Base-by-base conservation (phyloP, 257 asterid genomes). In the Petunia secreta region DNA sequence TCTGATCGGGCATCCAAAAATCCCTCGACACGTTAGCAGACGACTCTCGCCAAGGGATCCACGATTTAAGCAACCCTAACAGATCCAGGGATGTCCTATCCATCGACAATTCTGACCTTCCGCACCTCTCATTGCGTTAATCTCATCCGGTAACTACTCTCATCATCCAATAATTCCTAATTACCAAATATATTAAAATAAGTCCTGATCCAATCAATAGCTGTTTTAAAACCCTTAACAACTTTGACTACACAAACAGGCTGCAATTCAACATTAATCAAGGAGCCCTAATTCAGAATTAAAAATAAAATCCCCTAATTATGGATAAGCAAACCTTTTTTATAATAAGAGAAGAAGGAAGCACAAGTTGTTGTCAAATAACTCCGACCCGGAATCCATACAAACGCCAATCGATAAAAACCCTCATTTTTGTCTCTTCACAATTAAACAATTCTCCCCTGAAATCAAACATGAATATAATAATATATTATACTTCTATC, bases 1-100 rank as follows among this genome's bases (percentile, higher is more conserved):
- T 95, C 86, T 90, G 86, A 82, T 95, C 99, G 81, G 98, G 99
- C 98, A 95, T 95, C 99, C 99, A 95, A 82, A 95, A 95, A 85
- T 93, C 99, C 91, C 96, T 90, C 7, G 97, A 91, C 85, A 88
- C 89, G 74, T 92, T 87, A 77, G 93, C 87, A 62, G 97, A 95
- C 84, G 90, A 95, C 39, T 90, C 80, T 85, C 91, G 89, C 92
- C 92, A 85, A 83, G 93, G 92, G 80, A 91, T 69, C 99, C 99
- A 95, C 50, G 95, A 87, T 86, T 93, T 93, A 1, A 93, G 76
- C 65, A 89, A 63, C 79, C 89, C 90, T 74, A 89, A 80, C 81
- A 90, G 88, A 88, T 90, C 98, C 74, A 96, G 84, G 80, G 86
- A 82, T 76, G 89, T 77, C 75, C 86, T 87, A 81, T 88, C 89